These are phyloP conservation scores for Byssochlamys sp. DNA, from an alignment of 2,329 filamentous ascomycete species.

Conservation along the genomic window DNA sequence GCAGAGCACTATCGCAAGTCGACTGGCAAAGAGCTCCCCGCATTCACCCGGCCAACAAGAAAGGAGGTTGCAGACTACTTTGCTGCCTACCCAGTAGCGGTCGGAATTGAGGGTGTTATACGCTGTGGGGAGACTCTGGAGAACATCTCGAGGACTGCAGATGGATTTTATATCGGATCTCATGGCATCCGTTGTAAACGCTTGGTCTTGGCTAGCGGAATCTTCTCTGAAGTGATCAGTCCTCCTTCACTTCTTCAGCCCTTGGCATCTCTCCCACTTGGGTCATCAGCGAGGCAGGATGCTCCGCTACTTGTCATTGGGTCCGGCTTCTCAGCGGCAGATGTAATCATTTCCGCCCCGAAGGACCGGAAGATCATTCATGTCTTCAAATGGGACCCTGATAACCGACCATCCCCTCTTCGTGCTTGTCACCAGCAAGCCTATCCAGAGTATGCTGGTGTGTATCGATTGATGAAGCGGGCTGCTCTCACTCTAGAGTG, in stretches of 20 bases:
- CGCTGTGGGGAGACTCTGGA: slow-evolving; percentile 34
- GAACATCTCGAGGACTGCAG: slow-evolving; percentile 34
- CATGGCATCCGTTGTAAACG: slow-evolving; percentile 46
- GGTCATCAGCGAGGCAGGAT: slow-evolving; percentile 10
- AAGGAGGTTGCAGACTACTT: slow-evolving; percentile 48
- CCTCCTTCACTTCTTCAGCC: slow-evolving; percentile 42
- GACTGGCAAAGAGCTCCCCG: slow-evolving; percentile 35
- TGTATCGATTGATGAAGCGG: slow-evolving; percentile 53
- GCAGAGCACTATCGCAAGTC: slow-evolving; percentile 40
- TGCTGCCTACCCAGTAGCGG: slow-evolving; percentile 44
- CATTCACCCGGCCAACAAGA: slow-evolving; percentile 48
- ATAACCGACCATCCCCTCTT: slow-evolving; percentile 47
- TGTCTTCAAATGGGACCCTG: slow-evolving; percentile 51
- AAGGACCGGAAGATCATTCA: slow-evolving; percentile 47
- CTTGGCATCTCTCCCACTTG: slow-evolving; percentile 26
- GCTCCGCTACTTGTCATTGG: slow-evolving; percentile 48
- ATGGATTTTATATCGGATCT: slow-evolving; percentile 43
- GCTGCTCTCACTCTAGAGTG: slow-evolving; percentile 25
- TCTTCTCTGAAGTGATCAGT: slow-evolving; percentile 47
- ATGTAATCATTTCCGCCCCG: slow-evolving; percentile 48
- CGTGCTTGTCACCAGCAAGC: slow-evolving; percentile 51
- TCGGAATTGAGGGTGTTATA: slow-evolving; percentile 42
- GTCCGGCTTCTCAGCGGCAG: slow-evolving; percentile 54
- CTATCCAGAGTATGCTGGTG: slow-evolving; percentile 53
- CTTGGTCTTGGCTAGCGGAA: slow-evolving; percentile 50